These are phyloP conservation scores for Arthrobotrys iridis DNA, from an alignment of 2,329 filamentous ascomycete genomes.

Conservation along the genomic window DNA sequence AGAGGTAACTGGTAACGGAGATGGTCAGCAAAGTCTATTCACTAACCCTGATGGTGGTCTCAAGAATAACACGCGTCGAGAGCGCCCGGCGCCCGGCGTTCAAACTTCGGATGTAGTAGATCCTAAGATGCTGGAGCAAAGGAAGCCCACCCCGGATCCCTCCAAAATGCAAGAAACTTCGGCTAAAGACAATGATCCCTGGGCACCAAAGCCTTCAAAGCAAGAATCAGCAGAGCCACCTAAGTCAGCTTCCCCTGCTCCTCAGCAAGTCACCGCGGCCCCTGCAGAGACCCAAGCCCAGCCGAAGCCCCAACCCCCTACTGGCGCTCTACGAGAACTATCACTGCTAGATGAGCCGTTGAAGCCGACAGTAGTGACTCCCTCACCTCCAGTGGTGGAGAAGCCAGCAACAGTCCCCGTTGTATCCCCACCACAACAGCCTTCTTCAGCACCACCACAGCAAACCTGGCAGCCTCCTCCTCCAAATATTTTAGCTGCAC, in stretches of 20 bases:
- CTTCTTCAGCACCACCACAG: slow-evolving; percentile 60
- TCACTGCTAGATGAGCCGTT: slow-evolving; percentile 72
- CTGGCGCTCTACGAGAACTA: slow-evolving; percentile 76
- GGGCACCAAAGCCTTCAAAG: slow-evolving; percentile 89
- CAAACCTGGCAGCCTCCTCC: slow-evolving; percentile 59
- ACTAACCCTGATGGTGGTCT: slow-evolving; percentile 90
- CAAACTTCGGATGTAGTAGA: slow-evolving; percentile 87
- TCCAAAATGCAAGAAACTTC: slow-evolving; percentile 73
- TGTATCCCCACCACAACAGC: slow-evolving; percentile 67
- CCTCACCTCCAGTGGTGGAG: slow-evolving; percentile 57
- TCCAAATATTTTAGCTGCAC: slow-evolving; percentile 58
- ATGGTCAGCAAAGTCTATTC: slow-evolving; percentile 72
- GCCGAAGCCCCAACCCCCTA: slow-evolving; percentile 67
- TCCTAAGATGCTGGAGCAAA: slow-evolving; percentile 80
- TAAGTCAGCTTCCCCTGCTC: slow-evolving; percentile 60
- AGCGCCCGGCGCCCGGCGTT: slow-evolving; percentile 84
- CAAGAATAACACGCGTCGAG: slow-evolving; percentile 93
- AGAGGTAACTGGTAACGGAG: slow-evolving; percentile 70
- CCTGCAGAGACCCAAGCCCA: slow-evolving; percentile 61
- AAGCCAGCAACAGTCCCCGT: slow-evolving; percentile 65
- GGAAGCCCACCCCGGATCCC: slow-evolving; percentile 65
- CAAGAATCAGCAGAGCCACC: slow-evolving; percentile 64
- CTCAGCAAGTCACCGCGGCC: slow-evolving; percentile 57
- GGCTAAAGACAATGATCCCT: slow-evolving; percentile 83
- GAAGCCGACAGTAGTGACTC: slow-evolving; percentile 65